A percentile compares a stretch with the other conserved stretches of the same genome.
Evolutionary conservation across 305 asterid species (phyloP).

Genomic region (Petunia hybrid): DNA sequence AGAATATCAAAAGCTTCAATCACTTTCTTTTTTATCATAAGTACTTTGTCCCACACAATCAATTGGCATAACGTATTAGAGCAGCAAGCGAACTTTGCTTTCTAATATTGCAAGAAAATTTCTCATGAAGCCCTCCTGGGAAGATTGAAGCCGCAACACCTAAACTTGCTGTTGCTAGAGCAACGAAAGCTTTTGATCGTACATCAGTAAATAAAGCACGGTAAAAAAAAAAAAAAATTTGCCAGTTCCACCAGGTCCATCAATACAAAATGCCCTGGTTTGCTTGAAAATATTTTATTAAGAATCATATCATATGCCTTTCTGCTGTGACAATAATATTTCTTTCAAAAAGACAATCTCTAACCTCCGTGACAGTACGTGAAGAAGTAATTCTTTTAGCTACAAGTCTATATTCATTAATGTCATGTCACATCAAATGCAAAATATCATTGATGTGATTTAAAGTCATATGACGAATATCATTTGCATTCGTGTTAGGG

Average conservation of each 20-base stretch:
- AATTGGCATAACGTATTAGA: neutral
- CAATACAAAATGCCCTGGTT: neutral
- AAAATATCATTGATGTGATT: neutral
- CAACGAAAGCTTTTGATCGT: neutral
- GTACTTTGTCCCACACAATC: slow-evolving; percentile 26
- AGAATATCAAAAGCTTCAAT: slow-evolving; percentile 12
- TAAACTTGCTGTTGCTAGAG: neutral
- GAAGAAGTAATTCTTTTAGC: neutral
- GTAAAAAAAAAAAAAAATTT: neutral
- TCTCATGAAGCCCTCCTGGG: neutral
- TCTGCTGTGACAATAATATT: neutral
- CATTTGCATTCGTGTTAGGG: neutral
- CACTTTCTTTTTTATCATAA: slow-evolving; percentile 26
- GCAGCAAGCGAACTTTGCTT: neutral
- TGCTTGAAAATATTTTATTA: too few species aligned
- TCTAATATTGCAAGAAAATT: neutral
- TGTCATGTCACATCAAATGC: neutral
- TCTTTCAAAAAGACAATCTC: neutral
- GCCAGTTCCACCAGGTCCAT: neutral
- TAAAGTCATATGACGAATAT: too few species aligned
- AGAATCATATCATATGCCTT: neutral
- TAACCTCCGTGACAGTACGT: neutral
- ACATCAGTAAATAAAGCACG: neutral
- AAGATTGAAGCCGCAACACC: slow-evolving; percentile 1
- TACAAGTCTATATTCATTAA: neutral